Base-by-base conservation (phyloP, 2,329 filamentous ascomycete genomes). In the Alternaria sp. region DNA sequence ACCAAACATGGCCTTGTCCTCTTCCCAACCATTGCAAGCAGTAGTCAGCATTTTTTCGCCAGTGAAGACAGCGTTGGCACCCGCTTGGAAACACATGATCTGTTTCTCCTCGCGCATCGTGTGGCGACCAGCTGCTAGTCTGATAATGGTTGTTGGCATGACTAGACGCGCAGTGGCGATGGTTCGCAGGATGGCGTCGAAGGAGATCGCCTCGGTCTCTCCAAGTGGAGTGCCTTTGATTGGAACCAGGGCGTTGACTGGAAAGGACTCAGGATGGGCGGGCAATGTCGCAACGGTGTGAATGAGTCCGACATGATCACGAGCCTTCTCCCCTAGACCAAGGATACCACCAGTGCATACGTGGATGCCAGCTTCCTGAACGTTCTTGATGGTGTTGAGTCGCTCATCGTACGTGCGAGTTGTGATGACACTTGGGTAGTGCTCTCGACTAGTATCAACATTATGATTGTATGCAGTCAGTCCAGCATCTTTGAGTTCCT, bases 21-120 rank as follows among this genome's bases (percentile, higher is more conserved):
- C 92, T 64, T 95, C 92, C 92, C 92, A 97, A 30, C 92, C 92
- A 69, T 92, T 94, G 76, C 92, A 96, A 59, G 93, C 92, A 0
- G 93, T 97, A 5, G 93, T 97, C 80, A 97, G 79, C 93, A 97
- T 97, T 85, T 94, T 97, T 82, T 97, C 93, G 9, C 93, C 93
- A 0, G 93, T 97, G 76, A 97, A 97, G 34, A 97, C 90, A n/a
- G 93, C 93, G 72, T 97, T 97, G 1, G 93, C 93, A 14, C 93
- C 93, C 0, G 93, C 92, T 86, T 92, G 90, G 81, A 97, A 97
- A 79, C 93, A 97, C 67, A 94, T 78, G 14, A 92, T 89, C 81
- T 97, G 93, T 82, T 97, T 90, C 80, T 95, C 92, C 81, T 97
- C 93, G 4, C 87, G 86, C 86, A 97, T 90, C 12, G 89, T 92